Percentiles rank a stretch among this genome's conserved stretches.
phyloP scores from a whole-genome alignment of 805 yeast species.

The Saccharomycopsis synnaedendra region DNA sequence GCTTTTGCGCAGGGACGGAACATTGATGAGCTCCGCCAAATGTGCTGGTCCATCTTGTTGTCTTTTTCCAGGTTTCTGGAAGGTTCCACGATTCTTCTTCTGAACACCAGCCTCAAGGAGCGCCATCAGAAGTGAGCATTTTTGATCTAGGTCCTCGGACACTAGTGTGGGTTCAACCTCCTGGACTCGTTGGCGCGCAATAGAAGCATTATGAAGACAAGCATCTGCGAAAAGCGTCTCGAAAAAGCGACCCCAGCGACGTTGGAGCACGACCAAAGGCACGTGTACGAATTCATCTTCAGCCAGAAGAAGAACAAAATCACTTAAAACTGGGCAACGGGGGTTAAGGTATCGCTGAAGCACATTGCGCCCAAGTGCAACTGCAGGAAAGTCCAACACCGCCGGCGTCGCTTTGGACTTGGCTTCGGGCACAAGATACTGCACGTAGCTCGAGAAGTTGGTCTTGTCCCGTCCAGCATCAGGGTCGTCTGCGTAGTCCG shows the following conservation, averaged over 20 bases:
- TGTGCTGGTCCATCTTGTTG: too few species aligned
- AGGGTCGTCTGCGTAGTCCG: not conserved
- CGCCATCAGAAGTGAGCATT: not conserved
- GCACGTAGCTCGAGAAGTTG: conserved; percentile 59
- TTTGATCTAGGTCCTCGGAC: not conserved
- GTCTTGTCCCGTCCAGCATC: conserved; percentile 1
- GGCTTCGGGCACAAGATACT: conserved; percentile 62
- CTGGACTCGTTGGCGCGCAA: conserved; percentile 1
- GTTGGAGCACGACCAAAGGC: conserved; percentile 48
- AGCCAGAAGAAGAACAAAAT: conserved; percentile 59
- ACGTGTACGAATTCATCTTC: conserved; percentile 61
- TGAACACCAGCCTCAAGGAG: not conserved
- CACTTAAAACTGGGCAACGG: conserved; percentile 45
- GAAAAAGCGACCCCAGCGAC: conserved; percentile 71
- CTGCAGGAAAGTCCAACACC: conserved; percentile 66
- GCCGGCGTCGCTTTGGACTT: conserved; percentile 38
- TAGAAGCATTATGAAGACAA: conserved; percentile 40
- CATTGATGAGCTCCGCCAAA: conserved; percentile 9
- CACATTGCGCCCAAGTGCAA: conserved; percentile 66
- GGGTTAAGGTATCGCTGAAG: conserved; percentile 40
- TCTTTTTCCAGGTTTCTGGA: too few species aligned
- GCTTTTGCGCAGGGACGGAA: conserved; percentile 14
- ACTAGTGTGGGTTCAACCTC: not conserved
- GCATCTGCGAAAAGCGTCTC: conserved; percentile 50
- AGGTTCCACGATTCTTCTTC: too few species aligned